phyloP scores from a whole-genome alignment of 2,329 filamentous ascomycete species.

The Xylariomycetidae sp. region DNA sequence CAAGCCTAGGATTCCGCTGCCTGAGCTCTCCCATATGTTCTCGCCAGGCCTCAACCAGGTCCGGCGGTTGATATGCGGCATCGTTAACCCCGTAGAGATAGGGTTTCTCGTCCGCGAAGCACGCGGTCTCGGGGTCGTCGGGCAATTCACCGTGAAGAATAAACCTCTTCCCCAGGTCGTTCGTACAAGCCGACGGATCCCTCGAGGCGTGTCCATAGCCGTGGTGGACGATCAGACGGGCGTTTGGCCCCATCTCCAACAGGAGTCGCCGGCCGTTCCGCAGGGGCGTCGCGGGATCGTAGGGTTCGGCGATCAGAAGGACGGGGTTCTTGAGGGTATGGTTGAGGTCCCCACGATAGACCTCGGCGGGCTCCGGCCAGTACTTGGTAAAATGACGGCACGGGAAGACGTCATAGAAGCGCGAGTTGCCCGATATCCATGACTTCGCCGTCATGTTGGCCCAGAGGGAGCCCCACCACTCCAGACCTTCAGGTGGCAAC shows the following conservation, averaged over 20 bases:
- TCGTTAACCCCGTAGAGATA: constrained; percentile 35
- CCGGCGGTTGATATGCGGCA: too few relatives aligned
- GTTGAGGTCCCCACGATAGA: constrained; percentile 42
- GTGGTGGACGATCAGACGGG: constrained; percentile 43
- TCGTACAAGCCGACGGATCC: constrained; percentile 42
- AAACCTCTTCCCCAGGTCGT: constrained; percentile 33
- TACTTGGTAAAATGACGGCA: constrained; percentile 41
- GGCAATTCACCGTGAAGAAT: constrained; percentile 39
- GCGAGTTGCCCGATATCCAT: constrained; percentile 44
- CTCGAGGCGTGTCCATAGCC: constrained; percentile 44
- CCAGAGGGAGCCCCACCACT: constrained; percentile 44
- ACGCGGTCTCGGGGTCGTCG: constrained; percentile 36
- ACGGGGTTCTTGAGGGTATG: constrained; percentile 38
- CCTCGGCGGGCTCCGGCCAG: constrained; percentile 42
- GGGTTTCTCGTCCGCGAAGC: constrained; percentile 44
- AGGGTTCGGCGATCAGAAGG: constrained; percentile 43
- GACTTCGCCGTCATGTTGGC: constrained; percentile 39
- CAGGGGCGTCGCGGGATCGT: constrained; percentile 47
- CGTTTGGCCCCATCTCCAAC: constrained; percentile 42
- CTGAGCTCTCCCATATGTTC: too few relatives aligned
- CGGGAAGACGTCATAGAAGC: constrained; percentile 40
- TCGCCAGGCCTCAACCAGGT: background rate
- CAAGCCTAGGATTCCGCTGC: too few relatives aligned
- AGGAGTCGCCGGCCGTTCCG: constrained; percentile 41
- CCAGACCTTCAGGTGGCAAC: constrained; percentile 30